Evolutionary conservation across 345 rosid species (phyloP), one percentile per base, ranked within the genome.

Genomic region (Viola odorata): DNA sequence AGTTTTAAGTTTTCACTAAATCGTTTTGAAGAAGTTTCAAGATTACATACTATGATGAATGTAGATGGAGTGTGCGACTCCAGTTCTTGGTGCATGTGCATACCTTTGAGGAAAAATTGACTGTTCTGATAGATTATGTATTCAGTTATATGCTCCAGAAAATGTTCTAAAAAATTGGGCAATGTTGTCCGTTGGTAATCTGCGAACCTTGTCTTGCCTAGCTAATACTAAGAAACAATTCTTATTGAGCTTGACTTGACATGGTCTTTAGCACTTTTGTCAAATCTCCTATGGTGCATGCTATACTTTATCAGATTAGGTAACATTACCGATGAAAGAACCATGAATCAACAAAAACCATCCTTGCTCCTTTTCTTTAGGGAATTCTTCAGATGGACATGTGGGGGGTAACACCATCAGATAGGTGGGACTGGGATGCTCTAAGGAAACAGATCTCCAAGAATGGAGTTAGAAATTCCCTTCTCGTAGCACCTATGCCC

Each of bases 341-440:
- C n/a, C n/a, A n/a, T n/a, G 32, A 23, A 23, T 23, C 32, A 23
- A 23, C 32, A 23, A 23, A 23, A 23, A 23, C 32, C 32, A 23
- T 0, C 32, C 32, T 23, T 23, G 32, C 32, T 16, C 41, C 37
- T 66, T 38, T 23, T 60, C 53, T 56, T 50, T 76, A 87, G 96
- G 97, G 97, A 32, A 66, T 84, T 73, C 83, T 91, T 67, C 98
- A 91, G 78, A 90, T 83, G 49, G 98, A 91, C 71, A 91, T 91
- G 96, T 88, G 96, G 96, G 80, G 72, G 57, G 91, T 75, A 50
- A 70, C 63, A 53, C 91, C 98, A 42, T 86, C 91, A 3, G 61
- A 74, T 45, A 73, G 83, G 11, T 91, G 92, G 96, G 74, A 91
- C 60, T 91, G 96, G 97, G 69, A 66, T 51, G 75, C 54, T 45